Evolutionary conservation across 768 basidiomycete genomes (phyloP).

Genomic region (Suillus subluteus): DNA sequence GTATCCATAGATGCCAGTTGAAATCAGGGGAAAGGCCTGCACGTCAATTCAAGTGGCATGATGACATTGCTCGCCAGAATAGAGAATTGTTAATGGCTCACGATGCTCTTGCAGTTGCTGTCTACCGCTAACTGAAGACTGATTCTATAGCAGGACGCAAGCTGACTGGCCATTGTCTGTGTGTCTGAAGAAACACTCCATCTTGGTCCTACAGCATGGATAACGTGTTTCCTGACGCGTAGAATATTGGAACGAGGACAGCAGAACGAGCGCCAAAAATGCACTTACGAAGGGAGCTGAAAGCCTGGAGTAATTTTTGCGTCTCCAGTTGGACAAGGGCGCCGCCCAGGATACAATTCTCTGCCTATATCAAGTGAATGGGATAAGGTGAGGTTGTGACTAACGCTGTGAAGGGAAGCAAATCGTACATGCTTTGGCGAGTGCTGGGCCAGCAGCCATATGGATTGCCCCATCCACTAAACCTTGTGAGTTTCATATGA

Average conservation of each 20-base stretch:
- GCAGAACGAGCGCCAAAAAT: neutral
- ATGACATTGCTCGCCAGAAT: neutral
- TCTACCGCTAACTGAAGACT: conserved; percentile 66
- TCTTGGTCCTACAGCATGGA: conserved; percentile 83
- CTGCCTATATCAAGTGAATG: neutral
- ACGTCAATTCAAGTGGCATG: neutral
- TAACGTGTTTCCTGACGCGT: conserved; percentile 60
- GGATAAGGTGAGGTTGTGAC: neutral
- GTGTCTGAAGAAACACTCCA: conserved; percentile 46
- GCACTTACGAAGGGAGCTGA: conserved; percentile 73
- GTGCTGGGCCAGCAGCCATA: conserved; percentile 69
- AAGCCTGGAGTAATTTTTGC: conserved; percentile 84
- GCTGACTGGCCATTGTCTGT: conserved; percentile 51
- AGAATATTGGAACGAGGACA: neutral
- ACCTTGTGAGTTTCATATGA: conserved; percentile 8
- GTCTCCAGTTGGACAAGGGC: conserved; percentile 65
- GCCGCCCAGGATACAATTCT: conserved; percentile 1
- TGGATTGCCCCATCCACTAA: conserved; percentile 87
- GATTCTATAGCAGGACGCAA: conserved; percentile 69
- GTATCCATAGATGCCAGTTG: conserved; percentile 80
- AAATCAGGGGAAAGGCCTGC: conserved; percentile 82
- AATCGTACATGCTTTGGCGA: conserved; percentile 31
- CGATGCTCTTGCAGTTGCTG: conserved; percentile 65
- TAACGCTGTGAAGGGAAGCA: neutral
- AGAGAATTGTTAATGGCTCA: conserved; percentile 30